Conservation (phyloP, 1,284 basidiomycete genomes). For the Sporisorium iseilematis-ciliati region DNA sequence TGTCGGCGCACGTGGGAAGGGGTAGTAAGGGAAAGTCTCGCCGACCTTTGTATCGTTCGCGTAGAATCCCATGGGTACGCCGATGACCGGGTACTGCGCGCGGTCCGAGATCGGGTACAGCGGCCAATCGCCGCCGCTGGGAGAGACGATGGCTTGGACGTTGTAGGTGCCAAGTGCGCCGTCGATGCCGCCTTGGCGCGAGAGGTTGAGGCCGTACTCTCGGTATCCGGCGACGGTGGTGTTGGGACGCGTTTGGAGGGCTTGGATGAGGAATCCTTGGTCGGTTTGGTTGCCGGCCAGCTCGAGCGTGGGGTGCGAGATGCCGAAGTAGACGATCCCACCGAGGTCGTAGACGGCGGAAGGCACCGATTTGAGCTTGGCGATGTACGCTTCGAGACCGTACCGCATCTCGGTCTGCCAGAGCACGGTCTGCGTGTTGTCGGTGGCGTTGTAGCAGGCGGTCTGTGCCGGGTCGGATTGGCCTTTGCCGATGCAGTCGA, state of each 20-base stretch:
- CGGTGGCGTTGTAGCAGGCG: conserved; percentile 27
- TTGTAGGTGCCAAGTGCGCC: conserved; percentile 18
- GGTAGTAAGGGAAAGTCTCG: conserved; percentile 23
- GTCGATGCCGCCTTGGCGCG: conserved; percentile 26
- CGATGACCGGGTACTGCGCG: conserved; percentile 38
- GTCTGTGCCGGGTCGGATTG: conserved; percentile 19
- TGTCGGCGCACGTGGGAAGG: conserved; percentile 71
- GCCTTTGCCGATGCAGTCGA: conserved; percentile 31
- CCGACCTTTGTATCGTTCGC: conserved; percentile 21
- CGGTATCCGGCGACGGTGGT: conserved; percentile 29
- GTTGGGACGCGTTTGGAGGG: conserved; percentile 36
- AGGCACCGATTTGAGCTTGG: conserved; percentile 19
- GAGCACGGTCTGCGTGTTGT: conserved; percentile 18
- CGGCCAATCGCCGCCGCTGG: conserved; percentile 28
- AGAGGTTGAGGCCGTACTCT: conserved; percentile 13
- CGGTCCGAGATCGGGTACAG: conserved; percentile 27
- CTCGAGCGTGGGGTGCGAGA: conserved; percentile 23
- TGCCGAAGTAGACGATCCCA: conserved; percentile 41
- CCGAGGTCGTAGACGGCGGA: conserved; percentile 39
- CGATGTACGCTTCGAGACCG: conserved; percentile 33
- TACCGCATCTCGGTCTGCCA: conserved; percentile 43
- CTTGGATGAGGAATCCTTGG: conserved; percentile 35
- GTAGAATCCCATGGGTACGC: conserved; percentile 44
- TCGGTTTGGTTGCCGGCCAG: conserved; percentile 34
- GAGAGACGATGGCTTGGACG: conserved; percentile 20